These are phyloP conservation scores for Fusarium miscanthi DNA, from an alignment of 2,329 filamentous ascomycete genomes.

Conservation along the genomic window DNA sequence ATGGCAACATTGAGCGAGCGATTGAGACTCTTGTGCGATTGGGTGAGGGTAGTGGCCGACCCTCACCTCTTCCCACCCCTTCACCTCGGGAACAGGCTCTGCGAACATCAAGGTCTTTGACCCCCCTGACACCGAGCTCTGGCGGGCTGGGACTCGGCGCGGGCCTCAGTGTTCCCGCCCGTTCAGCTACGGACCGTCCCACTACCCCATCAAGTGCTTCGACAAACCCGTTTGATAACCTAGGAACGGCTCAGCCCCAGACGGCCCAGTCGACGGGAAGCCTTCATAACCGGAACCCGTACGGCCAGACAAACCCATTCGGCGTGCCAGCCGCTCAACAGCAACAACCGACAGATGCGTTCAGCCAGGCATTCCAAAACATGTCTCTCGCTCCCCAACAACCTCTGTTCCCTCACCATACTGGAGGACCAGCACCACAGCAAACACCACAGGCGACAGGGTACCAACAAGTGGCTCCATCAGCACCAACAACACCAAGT, in stretches of 20 bases:
- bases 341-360: slow-evolving; percentile 45
- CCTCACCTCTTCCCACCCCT: slow-evolving; percentile 49
- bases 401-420: slow-evolving; percentile 79
- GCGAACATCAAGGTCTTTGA: slow-evolving; percentile 64
- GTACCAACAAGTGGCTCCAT: slow-evolving; percentile 60
- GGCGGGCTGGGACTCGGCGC: slow-evolving; percentile 46
- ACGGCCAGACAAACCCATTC: slow-evolving; percentile 75
- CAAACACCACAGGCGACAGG: slow-evolving; percentile 52
- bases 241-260: slow-evolving; percentile 65
- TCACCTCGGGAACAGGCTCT: slow-evolving; percentile 60
- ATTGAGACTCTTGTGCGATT: slow-evolving; percentile 86
- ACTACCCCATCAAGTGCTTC: slow-evolving; percentile 60
- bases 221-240: slow-evolving; percentile 76
- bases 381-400: slow-evolving; percentile 73
- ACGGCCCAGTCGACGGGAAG: slow-evolving; percentile 74
- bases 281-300: slow-evolving; percentile 67
- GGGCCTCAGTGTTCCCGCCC: slow-evolving; percentile 49
- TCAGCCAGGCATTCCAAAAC: slow-evolving; percentile 79
- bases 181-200: slow-evolving; percentile 48
- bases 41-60: slow-evolving; percentile 72
- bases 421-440: slow-evolving; percentile 68
- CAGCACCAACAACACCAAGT: slow-evolving; percentile 55
- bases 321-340: slow-evolving; percentile 59
- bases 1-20: slow-evolving; percentile 86
- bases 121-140: slow-evolving; percentile 60